phyloP scores from a whole-genome alignment of 768 basidiomycete genomes.

The Porphyrellus cyaneotinctus region DNA sequence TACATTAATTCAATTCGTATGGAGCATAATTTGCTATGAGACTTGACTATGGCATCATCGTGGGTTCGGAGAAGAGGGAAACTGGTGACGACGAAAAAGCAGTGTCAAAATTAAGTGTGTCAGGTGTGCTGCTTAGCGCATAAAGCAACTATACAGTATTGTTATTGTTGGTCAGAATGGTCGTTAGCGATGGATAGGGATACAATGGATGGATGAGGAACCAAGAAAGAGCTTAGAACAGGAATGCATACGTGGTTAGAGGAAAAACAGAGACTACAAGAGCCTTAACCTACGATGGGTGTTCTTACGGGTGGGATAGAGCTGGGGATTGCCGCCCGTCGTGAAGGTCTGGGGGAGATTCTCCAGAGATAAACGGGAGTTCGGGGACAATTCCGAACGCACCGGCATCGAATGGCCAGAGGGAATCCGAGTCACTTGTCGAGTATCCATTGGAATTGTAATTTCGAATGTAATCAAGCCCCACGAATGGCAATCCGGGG shows the following conservation, averaged over 20 bases:
- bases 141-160: constrained; percentile 27
- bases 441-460: constrained; percentile 50
- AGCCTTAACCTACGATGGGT: not conserved
- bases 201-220: constrained; percentile 22
- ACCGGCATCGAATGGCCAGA: constrained; percentile 65
- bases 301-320: constrained; percentile 17
- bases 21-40: constrained; percentile 2
- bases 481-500: constrained; percentile 77
- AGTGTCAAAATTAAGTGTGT: constrained; percentile 25
- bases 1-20: constrained; percentile 10
- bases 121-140: constrained; percentile 25
- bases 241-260: constrained; percentile 15
- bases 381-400: constrained; percentile 78
- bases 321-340: constrained; percentile 30
- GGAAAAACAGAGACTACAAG: constrained; percentile 4
- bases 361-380: constrained; percentile 59
- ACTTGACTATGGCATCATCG: constrained; percentile 8
- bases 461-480: constrained; percentile 80
- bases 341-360: constrained; percentile 28
- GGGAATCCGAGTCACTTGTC: constrained; percentile 36
- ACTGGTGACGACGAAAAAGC: constrained; percentile 5
- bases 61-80: not conserved
- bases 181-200: constrained; percentile 27
- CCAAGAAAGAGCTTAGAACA: not conserved
- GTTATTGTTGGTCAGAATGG: constrained; percentile 16